Evolutionary conservation across 495 filamentous ascomycete genomes (phyloP).

Genomic region (Neurospora africana): DNA sequence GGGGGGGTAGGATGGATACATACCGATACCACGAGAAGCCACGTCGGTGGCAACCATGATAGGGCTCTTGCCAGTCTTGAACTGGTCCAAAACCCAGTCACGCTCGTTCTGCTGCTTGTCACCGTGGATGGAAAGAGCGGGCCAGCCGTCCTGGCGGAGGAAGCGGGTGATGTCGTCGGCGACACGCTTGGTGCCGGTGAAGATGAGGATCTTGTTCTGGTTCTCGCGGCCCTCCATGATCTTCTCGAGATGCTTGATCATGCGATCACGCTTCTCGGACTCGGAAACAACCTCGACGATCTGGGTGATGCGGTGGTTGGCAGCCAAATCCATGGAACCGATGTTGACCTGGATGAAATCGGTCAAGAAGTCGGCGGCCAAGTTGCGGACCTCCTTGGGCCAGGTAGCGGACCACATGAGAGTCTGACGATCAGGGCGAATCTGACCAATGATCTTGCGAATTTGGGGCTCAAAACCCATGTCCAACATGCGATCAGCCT

Average conservation of each 20-base stretch:
- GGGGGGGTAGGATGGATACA: conserved; percentile 56
- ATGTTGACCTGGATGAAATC: conserved; percentile 99
- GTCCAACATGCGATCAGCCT: conserved; percentile 84
- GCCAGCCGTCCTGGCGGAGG: conserved; percentile 98
- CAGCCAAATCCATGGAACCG: conserved; percentile 90
- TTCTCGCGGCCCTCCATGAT: conserved; percentile 84
- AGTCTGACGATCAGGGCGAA: conserved; percentile 95
- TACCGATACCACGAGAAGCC: conserved; percentile 99
- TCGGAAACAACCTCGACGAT: conserved; percentile 92
- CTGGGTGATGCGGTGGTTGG: conserved; percentile 97
- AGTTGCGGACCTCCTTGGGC: conserved; percentile 96
- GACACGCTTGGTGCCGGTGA: conserved; percentile 96
- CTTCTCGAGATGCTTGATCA: conserved; percentile 96
- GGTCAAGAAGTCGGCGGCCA: conserved; percentile 89
- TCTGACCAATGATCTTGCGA: conserved; percentile 93
- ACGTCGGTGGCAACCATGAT: conserved; percentile 99
- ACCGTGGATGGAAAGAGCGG: conserved; percentile 95
- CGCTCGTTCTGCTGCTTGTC: conserved; percentile 99
- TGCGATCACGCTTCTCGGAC: conserved; percentile 93
- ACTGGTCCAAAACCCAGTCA: conserved; percentile 99
- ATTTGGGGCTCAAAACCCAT: conserved; percentile 89
- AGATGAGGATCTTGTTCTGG: conserved; percentile 81
- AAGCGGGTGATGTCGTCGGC: conserved; percentile 98
- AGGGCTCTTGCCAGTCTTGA: conserved; percentile 91
- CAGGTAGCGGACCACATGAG: conserved; percentile 99